phyloP scores from a whole-genome alignment of 371 early-diverging fungal genomes.

The Basidiobolus meristosporus region DNA sequence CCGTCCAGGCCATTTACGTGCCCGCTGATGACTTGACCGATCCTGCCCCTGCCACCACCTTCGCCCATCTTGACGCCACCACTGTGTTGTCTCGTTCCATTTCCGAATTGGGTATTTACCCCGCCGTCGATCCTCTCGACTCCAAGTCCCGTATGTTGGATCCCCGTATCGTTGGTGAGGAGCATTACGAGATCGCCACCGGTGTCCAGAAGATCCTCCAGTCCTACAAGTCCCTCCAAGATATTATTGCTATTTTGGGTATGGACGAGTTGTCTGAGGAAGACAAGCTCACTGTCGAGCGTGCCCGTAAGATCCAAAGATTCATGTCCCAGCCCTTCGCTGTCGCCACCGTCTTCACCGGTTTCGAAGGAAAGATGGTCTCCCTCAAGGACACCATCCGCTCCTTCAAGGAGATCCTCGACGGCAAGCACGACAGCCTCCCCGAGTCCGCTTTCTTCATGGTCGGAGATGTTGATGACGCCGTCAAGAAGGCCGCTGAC shows the following conservation, averaged over 20 bases:
- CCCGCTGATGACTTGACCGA: constrained; percentile 99
- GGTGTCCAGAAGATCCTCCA: constrained; percentile 90
- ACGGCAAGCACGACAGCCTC: constrained; percentile 86
- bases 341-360: constrained; percentile 94
- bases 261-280: constrained; percentile 96
- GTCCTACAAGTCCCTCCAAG: constrained; percentile 94
- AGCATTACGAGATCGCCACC: constrained; percentile 91
- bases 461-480: constrained; percentile 94
- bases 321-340: constrained; percentile 98
- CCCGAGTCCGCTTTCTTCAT: constrained; percentile 97
- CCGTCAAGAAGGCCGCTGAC: constrained; percentile 79
- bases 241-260: constrained; percentile 95
- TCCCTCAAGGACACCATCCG: constrained; percentile 86
- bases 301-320: constrained; percentile 85
- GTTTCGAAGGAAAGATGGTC: constrained; percentile 91
- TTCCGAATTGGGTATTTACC: constrained; percentile 97
- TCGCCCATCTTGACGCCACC: constrained; percentile 97
- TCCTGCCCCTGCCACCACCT: constrained; percentile 97
- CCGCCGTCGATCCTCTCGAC: constrained; percentile 97
- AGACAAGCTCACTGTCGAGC: constrained; percentile 94
- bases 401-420: constrained; percentile 90
- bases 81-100: constrained; percentile 96
- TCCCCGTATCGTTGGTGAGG: constrained; percentile 89
- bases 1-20: constrained; percentile 95
- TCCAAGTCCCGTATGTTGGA: constrained; percentile 95